A percentile compares a stretch with the other conserved stretches of the same genome.
Conservation (phyloP, 2,329 filamentous ascomycete species). For the Cladophialophora exuberans region DNA sequence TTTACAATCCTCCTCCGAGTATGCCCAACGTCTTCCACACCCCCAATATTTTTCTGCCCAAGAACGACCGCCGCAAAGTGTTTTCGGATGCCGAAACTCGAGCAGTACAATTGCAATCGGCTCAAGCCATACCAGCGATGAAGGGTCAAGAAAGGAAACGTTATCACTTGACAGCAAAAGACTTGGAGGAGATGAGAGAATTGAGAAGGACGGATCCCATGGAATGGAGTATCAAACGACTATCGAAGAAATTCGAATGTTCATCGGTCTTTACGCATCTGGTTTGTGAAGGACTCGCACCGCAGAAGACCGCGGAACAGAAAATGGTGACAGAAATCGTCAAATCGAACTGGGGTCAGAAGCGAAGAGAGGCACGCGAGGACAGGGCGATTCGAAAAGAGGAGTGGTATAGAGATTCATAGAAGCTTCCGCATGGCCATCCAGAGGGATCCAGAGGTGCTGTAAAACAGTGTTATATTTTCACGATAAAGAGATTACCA, state of each 20-base stretch:
- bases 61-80: constrained; percentile 49
- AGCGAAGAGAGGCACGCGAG: constrained; percentile 63
- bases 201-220: constrained; percentile 60
- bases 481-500: not conserved
- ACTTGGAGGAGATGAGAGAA: constrained; percentile 63
- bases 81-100: constrained; percentile 32
- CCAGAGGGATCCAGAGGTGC: not conserved
- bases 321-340: constrained; percentile 54
- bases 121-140: constrained; percentile 46
- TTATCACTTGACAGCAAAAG: constrained; percentile 61
- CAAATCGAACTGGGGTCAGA: constrained; percentile 63
- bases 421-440: constrained; percentile 31
- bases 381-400: constrained; percentile 63
- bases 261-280: constrained; percentile 65
- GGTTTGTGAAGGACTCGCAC: constrained; percentile 56
- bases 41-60: constrained; percentile 66
- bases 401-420: constrained; percentile 63
- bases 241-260: constrained; percentile 67
- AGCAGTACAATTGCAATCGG: constrained; percentile 33
- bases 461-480: not conserved
- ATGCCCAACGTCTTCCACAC: constrained; percentile 67
- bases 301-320: constrained; percentile 53
- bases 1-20: constrained; percentile 69
- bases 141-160: constrained; percentile 58
- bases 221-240: constrained; percentile 60